A percentile compares a stretch with the other conserved stretches of the same genome.
These are phyloP conservation scores for Leccinum fuscescens DNA, from an alignment of 1,284 basidiomycete species.

Conservation along the genomic window DNA sequence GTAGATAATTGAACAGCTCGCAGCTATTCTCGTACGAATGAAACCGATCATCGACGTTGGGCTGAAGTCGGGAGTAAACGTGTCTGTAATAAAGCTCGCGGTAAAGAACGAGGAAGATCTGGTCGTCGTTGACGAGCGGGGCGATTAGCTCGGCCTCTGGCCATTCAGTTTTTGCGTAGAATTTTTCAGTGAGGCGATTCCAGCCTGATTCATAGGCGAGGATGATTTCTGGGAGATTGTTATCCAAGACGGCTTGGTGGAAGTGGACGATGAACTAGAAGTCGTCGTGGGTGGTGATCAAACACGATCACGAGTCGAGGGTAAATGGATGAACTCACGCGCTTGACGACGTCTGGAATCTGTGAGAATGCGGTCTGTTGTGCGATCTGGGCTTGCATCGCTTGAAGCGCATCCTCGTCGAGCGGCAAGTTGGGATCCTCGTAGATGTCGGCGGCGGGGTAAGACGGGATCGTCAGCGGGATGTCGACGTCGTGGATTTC, in stretches of 20 bases:
- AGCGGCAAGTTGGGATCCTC: slow-evolving; percentile 57
- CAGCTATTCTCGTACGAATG: slow-evolving; percentile 99
- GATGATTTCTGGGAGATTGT: slow-evolving; percentile 86
- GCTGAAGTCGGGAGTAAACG: slow-evolving; percentile 92
- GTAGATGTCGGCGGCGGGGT: slow-evolving; percentile 63
- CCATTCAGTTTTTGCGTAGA: slow-evolving; percentile 94
- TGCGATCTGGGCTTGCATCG: slow-evolving; percentile 76
- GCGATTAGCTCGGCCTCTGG: slow-evolving; percentile 95
- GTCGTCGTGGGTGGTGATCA: not conserved
- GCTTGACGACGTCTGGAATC: slow-evolving; percentile 80
- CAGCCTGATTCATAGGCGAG: slow-evolving; percentile 93
- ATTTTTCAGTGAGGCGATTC: slow-evolving; percentile 96
- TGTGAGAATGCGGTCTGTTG: slow-evolving; percentile 76
- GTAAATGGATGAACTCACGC: slow-evolving; percentile 44
- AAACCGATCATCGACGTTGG: slow-evolving; percentile 96
- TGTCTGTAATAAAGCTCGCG: slow-evolving; percentile 93
- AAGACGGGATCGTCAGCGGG: slow-evolving; percentile 61
- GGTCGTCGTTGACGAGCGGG: slow-evolving; percentile 90
- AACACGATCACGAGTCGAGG: not conserved
- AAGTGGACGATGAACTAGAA: slow-evolving; percentile 86
- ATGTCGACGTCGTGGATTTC: slow-evolving; percentile 71
- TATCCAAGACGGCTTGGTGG: slow-evolving; percentile 83
- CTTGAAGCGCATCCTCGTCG: slow-evolving; percentile 63
- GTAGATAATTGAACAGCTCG: slow-evolving; percentile 95
- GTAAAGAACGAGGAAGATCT: slow-evolving; percentile 94